Evolutionary conservation across 164 flowering plant genomes (phyloP).

Genomic region (Stephania japonica): DNA sequence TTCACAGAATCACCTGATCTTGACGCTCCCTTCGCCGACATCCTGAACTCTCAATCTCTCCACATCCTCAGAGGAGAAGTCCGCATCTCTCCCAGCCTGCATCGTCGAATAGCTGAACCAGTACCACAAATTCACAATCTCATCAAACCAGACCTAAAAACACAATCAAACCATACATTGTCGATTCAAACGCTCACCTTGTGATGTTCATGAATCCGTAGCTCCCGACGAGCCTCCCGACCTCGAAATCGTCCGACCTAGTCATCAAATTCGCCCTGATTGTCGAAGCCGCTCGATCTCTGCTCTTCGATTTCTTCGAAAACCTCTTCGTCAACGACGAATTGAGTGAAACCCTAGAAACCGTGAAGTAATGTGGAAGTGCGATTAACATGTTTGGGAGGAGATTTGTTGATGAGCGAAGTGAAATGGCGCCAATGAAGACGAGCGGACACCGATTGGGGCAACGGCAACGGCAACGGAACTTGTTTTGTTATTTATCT

Average conservation of each 20-base stretch:
- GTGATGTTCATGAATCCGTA: conserved; percentile 91
- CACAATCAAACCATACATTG: neutral
- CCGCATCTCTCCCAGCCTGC: conserved; percentile 34
- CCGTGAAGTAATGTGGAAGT: conserved; percentile 3
- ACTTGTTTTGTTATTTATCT: neutral
- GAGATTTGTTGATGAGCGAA: neutral
- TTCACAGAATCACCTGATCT: conserved; percentile 58
- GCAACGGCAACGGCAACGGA: neutral
- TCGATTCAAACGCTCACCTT: conserved; percentile 34
- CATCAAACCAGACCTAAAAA: neutral
- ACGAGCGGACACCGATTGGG: conserved; percentile 15
- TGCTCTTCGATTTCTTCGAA: neutral
- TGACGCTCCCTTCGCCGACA: conserved; percentile 79
- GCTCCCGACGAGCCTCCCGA: conserved; percentile 70
- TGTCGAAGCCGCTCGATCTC: conserved; percentile 6
- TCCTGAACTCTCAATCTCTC: conserved; percentile 68
- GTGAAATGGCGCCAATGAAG: conserved; percentile 13
- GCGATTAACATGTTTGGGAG: conserved; percentile 15
- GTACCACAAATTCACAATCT: neutral
- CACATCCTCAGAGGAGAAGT: conserved; percentile 32
- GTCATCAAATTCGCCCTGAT: conserved; percentile 48
- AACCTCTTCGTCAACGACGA: neutral
- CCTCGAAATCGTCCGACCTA: conserved; percentile 59
- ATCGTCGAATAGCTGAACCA: conserved; percentile 54
- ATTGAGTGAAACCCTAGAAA: neutral